phyloP scores from a whole-genome alignment of 495 filamentous ascomycete species.

The Tirmania nivea region DNA sequence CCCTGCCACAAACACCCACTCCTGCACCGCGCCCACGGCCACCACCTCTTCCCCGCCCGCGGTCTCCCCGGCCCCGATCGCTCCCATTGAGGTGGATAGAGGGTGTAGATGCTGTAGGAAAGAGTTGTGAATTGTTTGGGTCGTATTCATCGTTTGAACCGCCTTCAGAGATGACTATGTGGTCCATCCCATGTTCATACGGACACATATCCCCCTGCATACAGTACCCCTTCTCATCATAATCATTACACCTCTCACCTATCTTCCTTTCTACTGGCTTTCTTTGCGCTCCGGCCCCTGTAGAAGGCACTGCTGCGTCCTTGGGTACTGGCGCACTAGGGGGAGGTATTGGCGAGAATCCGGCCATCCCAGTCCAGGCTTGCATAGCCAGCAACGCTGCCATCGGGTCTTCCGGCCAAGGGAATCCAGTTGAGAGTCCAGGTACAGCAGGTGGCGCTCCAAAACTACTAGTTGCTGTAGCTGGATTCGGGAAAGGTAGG shows the following conservation, averaged over 20 bases:
- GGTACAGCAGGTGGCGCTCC: conserved; percentile 13
- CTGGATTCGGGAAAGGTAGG: conserved; percentile 8
- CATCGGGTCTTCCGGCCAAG: conserved; percentile 43
- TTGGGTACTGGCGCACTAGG: conserved; percentile 4
- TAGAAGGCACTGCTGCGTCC: conserved; percentile 4
- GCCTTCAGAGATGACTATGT: conserved; percentile 29
- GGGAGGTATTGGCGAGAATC: conserved; percentile 25
- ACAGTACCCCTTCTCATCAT: conserved; percentile 74
- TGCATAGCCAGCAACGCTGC: conserved; percentile 51
- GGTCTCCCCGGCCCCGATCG: conserved; percentile 6
- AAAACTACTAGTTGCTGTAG: conserved; percentile 4
- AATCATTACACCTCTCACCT: conserved; percentile 55
- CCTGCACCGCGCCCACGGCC: conserved; percentile 8
- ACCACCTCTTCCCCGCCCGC: conserved; percentile 2
- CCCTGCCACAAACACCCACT: conserved; percentile 5
- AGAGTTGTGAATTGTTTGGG: conserved; percentile 29
- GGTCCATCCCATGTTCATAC: conserved; percentile 57
- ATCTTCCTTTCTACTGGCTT: conserved; percentile 22
- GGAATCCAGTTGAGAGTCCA: conserved; percentile 24
- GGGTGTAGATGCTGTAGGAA: conserved; percentile 8
- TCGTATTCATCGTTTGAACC: conserved; percentile 51
- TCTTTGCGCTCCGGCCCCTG: conserved; percentile 11
- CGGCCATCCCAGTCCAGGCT: conserved; percentile 36
- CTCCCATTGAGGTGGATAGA: neutral
- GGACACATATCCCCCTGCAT: conserved; percentile 52